A percentile compares a stretch with the other conserved stretches of the same genome.
phyloP scores from a whole-genome alignment of 768 basidiomycete species.

The Lyophyllum atratum region DNA sequence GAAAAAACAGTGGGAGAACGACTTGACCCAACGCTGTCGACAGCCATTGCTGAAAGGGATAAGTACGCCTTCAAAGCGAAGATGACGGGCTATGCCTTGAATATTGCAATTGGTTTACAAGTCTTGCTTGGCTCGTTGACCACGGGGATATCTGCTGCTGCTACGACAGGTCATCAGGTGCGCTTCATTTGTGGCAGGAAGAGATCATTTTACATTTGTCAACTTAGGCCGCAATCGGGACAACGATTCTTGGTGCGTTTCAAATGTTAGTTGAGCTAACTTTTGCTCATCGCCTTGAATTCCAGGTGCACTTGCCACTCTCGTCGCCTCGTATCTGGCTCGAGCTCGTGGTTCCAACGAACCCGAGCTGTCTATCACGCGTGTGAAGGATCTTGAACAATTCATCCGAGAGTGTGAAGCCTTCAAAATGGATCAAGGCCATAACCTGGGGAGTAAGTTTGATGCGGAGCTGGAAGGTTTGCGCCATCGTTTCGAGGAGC shows the following conservation, averaged over 20 bases:
- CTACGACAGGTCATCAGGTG: conserved; percentile 42
- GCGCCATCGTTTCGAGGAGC: conserved; percentile 45
- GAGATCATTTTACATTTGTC: background rate
- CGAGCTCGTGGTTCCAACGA: conserved; percentile 70
- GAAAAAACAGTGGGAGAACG: conserved; percentile 51
- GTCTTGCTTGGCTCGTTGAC: conserved; percentile 68
- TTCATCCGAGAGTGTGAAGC: conserved; percentile 64
- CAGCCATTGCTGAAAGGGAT: conserved; percentile 45
- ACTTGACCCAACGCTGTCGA: conserved; percentile 51
- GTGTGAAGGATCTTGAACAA: conserved; percentile 63
- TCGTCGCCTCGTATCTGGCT: conserved; percentile 74
- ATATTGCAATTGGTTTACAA: conserved; percentile 62
- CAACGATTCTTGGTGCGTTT: conserved; percentile 37
- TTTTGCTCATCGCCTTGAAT: conserved; percentile 37
- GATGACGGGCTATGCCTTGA: conserved; percentile 36
- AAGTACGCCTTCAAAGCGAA: conserved; percentile 50
- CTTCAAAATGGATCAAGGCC: conserved; percentile 61
- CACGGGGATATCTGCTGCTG: conserved; percentile 60
- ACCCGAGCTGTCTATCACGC: conserved; percentile 59
- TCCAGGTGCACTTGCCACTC: conserved; percentile 61
- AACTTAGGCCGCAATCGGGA: conserved; percentile 35
- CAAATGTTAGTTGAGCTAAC: conserved; percentile 51
- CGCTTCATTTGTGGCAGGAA: conserved; percentile 14
- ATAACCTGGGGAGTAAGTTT: conserved; percentile 33
- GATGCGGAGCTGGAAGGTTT: conserved; percentile 37